A percentile compares a stretch with the other conserved stretches of the same genome.
These are phyloP conservation scores for Hyaloscypha variabilis DNA, from an alignment of 495 filamentous ascomycete species.

Conservation along the genomic window DNA sequence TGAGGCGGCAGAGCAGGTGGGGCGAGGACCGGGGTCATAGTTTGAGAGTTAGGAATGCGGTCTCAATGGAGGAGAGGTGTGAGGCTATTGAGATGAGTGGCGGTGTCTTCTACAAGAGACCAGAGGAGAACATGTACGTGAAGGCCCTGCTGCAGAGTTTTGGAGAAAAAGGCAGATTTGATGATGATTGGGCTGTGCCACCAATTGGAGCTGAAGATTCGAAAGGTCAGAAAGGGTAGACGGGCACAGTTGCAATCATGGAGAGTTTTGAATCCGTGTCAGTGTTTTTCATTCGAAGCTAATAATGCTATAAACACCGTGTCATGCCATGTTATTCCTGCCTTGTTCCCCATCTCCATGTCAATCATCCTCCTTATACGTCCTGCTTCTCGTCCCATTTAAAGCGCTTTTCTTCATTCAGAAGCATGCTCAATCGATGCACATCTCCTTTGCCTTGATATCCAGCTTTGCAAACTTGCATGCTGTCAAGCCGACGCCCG, in stretches of 20 bases:
- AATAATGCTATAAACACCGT: not conserved
- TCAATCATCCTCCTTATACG: not conserved
- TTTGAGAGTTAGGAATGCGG: conserved; percentile 16
- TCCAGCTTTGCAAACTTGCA: too few species aligned
- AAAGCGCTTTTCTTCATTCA: not conserved
- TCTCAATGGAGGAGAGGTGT: conserved; percentile 36
- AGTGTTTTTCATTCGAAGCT: not conserved
- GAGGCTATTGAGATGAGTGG: conserved; percentile 32
- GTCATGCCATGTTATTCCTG: not conserved
- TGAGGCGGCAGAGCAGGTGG: conserved; percentile 1
- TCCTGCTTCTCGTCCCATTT: not conserved
- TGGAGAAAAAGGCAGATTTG: conserved; percentile 7
- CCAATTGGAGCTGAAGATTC: not conserved
- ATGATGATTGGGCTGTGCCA: not conserved
- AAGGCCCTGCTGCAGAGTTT: conserved; percentile 11
- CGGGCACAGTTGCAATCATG: not conserved
- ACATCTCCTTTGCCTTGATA: too few species aligned
- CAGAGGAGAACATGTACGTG: conserved; percentile 28
- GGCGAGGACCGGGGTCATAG: not conserved
- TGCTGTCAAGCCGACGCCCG: not conserved
- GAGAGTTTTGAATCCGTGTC: not conserved
- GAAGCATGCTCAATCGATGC: too few species aligned
- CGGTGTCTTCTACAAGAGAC: conserved; percentile 32
- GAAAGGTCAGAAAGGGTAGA: not conserved
- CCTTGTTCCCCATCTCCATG: not conserved